Evolutionary conservation across 148 eudicot genomes (phyloP), one percentile per base, ranked within the genome.

Genomic region (Camellia japonica): DNA sequence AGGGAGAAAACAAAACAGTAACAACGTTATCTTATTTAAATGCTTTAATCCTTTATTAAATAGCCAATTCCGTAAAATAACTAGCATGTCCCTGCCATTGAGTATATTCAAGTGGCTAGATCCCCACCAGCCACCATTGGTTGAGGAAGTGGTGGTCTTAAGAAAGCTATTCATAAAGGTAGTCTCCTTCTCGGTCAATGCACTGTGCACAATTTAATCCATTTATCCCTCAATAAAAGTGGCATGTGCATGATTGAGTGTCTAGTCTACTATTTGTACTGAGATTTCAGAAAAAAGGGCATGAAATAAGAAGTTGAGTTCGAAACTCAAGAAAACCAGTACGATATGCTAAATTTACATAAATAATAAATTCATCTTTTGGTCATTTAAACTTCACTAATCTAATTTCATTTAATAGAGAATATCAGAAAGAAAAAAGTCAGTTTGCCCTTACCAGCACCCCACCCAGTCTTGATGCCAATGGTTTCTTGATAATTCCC

Each of bases 381-480:
- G 38, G 58, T 49, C 59, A 23, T 65, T 64, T 64, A 13, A 2
- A 20, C 11, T 49, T 12, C 47, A 49, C 23, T 15, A 47, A 47
- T 11, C 30, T 49, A 8, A 81, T 75, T 51, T 23, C 56, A 14
- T 3, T 18, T 4, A 38, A 15, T 52, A 52, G 19, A 44, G 41
- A 56, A 55, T 65, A 51, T 5, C 3, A 60, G 7, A 54, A 77
- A 14, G 3, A 43, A 46, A 70, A 51, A 64, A 73, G 51, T 30
- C 56, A 61, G 23, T 0, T 41, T 41, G 62, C 43, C 80, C 86
- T 88, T 86, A 94, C 98, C 97, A 78, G 97, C 86, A 78, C 98
- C 98, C 98, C 98, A 94, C 14, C 97, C 98, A 73, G 93, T 91
- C 89, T 73, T 92, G 80, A 84, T 68, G 80, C 97, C 98, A 86